Conservation (phyloP, 176 grass and related monocot species). For the Aechmea fasciata region DNA sequence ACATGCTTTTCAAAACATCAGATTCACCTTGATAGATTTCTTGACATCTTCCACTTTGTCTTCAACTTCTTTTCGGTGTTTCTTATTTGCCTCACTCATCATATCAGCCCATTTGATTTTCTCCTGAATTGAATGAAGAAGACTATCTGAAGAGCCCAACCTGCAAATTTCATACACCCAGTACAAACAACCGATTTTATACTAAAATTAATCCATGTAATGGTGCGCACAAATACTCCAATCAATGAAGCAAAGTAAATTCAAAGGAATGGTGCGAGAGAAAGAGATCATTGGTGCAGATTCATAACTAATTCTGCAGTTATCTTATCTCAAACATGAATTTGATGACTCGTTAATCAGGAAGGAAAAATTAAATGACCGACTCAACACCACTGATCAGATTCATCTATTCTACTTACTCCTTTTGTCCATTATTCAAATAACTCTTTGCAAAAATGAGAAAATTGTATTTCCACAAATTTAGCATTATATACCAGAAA, state of each 20-base stretch:
- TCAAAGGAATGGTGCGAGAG: too few species aligned
- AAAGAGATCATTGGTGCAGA: too few species aligned
- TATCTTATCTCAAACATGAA: too few species aligned
- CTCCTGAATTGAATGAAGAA: slow-evolving; percentile 92
- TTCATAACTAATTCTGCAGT: too few species aligned
- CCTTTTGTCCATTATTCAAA: too few species aligned
- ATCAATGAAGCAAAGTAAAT: not conserved
- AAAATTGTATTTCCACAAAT: too few species aligned
- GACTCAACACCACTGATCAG: too few species aligned
- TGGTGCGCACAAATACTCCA: not conserved
- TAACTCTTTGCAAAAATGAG: too few species aligned
- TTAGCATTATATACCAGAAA: too few species aligned
- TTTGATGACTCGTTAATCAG: too few species aligned
- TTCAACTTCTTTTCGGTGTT: slow-evolving; percentile 88
- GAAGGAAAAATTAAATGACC: too few species aligned
- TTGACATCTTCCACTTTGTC: slow-evolving; percentile 94
- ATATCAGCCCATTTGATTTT: slow-evolving; percentile 99
- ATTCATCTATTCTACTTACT: too few species aligned
- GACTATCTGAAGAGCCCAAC: slow-evolving; percentile 77
- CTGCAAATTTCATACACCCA: slow-evolving; percentile 22
- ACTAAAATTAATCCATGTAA: not conserved
- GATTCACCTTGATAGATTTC: slow-evolving; percentile 93
- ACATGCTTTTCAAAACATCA: slow-evolving; percentile 17
- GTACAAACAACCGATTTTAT: slow-evolving; percentile 4
- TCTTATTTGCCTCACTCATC: slow-evolving; percentile 71